These are phyloP conservation scores for Exophiala spinifera DNA, from an alignment of 2,329 filamentous ascomycete species.

Conservation along the genomic window DNA sequence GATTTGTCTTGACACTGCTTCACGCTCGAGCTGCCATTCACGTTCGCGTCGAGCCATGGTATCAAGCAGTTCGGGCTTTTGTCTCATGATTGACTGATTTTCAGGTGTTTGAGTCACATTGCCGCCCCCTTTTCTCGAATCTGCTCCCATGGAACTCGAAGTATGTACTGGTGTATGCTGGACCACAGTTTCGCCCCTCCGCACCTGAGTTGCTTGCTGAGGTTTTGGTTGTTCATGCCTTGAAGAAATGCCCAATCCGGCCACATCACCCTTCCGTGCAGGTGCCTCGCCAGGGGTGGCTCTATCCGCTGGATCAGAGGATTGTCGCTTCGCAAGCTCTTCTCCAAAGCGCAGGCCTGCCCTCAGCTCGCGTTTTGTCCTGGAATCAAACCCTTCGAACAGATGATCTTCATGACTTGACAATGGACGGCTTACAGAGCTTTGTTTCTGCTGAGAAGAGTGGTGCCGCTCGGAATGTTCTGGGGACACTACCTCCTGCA, in stretches of 20 bases:
- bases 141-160: background rate
- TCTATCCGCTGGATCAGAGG: conserved; percentile 11
- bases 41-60: conserved; percentile 33
- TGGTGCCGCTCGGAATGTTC: conserved; percentile 6
- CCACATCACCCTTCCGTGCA: too few species aligned
- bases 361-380: conserved; percentile 40
- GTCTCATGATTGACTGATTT: background rate
- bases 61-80: conserved; percentile 7
- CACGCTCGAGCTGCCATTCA: conserved; percentile 46
- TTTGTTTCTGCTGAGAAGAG: conserved; percentile 14
- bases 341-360: conserved; percentile 44
- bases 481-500: conserved; percentile 24
- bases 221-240: background rate
- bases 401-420: conserved; percentile 10
- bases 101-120: conserved; percentile 10
- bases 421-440: conserved; percentile 2
- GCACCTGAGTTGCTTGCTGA: conserved; percentile 9
- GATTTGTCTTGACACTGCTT: conserved; percentile 44
- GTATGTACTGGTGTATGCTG: conserved; percentile 13
- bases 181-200: conserved; percentile 15
- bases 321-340: conserved; percentile 39
- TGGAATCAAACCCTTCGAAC: conserved; percentile 35
- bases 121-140: background rate
- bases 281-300: background rate
- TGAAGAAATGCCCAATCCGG: background rate